These are phyloP conservation scores for Phycomyces blakesleeanus DNA, from an alignment of 192 early-diverging fungal species.

Conservation along the genomic window DNA sequence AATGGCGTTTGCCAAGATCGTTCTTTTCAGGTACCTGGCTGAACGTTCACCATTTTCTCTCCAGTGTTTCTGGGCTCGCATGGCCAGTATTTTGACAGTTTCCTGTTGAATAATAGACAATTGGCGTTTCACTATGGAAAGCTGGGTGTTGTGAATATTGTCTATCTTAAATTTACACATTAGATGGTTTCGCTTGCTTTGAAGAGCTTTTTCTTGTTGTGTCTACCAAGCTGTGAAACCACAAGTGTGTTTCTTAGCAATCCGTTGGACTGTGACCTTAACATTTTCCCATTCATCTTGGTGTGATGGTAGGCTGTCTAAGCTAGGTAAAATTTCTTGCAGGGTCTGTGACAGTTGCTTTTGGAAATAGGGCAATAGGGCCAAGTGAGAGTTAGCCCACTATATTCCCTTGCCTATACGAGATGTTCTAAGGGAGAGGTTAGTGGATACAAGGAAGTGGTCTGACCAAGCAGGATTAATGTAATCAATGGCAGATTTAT, in stretches of 20 bases:
- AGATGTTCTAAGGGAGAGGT: not conserved
- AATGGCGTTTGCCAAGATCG: not conserved
- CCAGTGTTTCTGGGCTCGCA: not conserved
- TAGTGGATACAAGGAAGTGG: not conserved
- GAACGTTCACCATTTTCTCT: constrained; percentile 2
- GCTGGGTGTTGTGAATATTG: not conserved
- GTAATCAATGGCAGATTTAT: not conserved
- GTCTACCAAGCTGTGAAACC: not conserved
- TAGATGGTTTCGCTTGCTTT: not conserved
- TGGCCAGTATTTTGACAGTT: not conserved
- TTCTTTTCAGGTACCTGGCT: not conserved
- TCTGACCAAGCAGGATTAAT: not conserved
- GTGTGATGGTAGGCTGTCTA: not conserved
- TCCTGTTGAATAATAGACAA: not conserved
- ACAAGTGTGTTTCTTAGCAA: not conserved
- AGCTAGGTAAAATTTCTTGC: not conserved
- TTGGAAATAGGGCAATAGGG: not conserved
- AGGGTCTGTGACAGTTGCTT: not conserved
- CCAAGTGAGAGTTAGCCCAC: constrained; percentile 3
- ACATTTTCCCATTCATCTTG: not conserved
- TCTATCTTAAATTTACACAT: not conserved
- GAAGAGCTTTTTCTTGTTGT: not conserved
- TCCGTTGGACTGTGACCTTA: not conserved
- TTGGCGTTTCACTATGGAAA: not conserved
- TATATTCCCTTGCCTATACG: not conserved